A percentile compares a stretch with the other conserved stretches of the same genome.
Conservation (phyloP, 345 rosid genomes). For the Boechera retrofracta region DNA sequence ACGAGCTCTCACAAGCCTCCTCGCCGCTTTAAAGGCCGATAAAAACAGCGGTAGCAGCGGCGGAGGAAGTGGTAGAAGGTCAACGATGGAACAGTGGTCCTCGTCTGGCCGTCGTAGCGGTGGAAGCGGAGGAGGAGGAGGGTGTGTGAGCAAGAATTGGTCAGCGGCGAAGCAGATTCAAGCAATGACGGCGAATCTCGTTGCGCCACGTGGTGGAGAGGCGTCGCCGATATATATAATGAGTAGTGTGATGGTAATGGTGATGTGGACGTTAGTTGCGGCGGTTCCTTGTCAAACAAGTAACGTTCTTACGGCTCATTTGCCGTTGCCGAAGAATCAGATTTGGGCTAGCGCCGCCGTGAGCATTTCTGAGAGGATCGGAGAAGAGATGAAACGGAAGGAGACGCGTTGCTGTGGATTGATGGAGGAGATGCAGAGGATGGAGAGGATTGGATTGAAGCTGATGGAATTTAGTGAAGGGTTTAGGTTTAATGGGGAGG, state of each 20-base stretch:
- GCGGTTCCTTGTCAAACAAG: constrained; percentile 93
- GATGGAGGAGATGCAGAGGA: constrained; percentile 78
- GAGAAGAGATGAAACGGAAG: constrained; percentile 88
- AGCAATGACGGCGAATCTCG: constrained; percentile 73
- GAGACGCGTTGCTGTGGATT: constrained; percentile 76
- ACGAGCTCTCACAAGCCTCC: constrained; percentile 62
- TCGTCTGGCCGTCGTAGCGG: constrained; percentile 70
- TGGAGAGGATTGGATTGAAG: constrained; percentile 72
- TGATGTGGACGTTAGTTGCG: constrained; percentile 81
- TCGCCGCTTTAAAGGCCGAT: constrained; percentile 50
- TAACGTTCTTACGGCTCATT: constrained; percentile 58
- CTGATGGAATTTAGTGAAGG: constrained; percentile 69
- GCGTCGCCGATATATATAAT: constrained; percentile 62
- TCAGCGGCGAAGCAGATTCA: constrained; percentile 94
- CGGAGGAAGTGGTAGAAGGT: constrained; percentile 38
- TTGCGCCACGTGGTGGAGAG: constrained; percentile 72
- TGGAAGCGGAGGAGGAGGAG: constrained; percentile 50
- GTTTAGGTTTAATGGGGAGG: constrained; percentile 64
- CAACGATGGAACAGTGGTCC: constrained; percentile 62
- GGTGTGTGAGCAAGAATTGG: constrained; percentile 74
- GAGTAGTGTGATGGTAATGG: constrained; percentile 61
- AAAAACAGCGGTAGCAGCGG: constrained; percentile 14
- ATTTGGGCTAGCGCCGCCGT: constrained; percentile 71
- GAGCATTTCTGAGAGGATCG: constrained; percentile 70
- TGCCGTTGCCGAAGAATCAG: constrained; percentile 70